phyloP scores from a whole-genome alignment of 495 filamentous ascomycete species.

The Xylaria cubensis region DNA sequence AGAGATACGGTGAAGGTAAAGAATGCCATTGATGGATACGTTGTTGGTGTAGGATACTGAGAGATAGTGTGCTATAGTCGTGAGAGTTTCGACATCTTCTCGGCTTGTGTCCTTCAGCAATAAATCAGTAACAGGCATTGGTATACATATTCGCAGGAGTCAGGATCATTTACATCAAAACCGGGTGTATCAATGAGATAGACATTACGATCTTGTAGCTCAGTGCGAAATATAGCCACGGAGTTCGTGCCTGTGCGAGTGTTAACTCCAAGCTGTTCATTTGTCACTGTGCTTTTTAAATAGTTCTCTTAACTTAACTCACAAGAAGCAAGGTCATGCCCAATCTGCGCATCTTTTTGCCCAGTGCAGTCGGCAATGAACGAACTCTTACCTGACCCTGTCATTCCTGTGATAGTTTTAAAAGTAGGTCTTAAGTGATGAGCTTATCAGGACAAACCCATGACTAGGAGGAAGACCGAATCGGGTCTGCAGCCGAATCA shows the following conservation, averaged over 20 bases:
- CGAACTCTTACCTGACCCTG: slow-evolving; percentile 48
- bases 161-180: not conserved
- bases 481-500: not conserved
- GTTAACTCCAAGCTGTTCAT: not conserved
- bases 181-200: slow-evolving; percentile 15
- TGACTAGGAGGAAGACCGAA: slow-evolving; percentile 12
- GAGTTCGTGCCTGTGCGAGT: slow-evolving; percentile 13
- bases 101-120: not conserved
- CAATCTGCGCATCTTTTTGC: slow-evolving; percentile 32
- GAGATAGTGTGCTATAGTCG: slow-evolving; percentile 8
- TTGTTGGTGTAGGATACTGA: slow-evolving; percentile 16
- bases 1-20: slow-evolving; percentile 40
- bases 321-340: slow-evolving; percentile 40
- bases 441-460: not conserved
- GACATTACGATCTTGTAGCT: not conserved
- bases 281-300: too few relatives aligned
- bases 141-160: too few relatives aligned
- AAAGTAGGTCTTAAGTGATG: too few relatives aligned
- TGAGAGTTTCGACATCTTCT: slow-evolving; percentile 7
- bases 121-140: not conserved
- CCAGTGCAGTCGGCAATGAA: slow-evolving; percentile 45
- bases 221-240: not conserved
- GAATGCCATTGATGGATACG: slow-evolving; percentile 23
- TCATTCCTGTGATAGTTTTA: slow-evolving; percentile 51
- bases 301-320: slow-evolving; percentile 11